Percentiles rank a stretch among this genome's conserved stretches.
Conservation (phyloP, 768 basidiomycete species). For the Pleurotus citrinopileatus region DNA sequence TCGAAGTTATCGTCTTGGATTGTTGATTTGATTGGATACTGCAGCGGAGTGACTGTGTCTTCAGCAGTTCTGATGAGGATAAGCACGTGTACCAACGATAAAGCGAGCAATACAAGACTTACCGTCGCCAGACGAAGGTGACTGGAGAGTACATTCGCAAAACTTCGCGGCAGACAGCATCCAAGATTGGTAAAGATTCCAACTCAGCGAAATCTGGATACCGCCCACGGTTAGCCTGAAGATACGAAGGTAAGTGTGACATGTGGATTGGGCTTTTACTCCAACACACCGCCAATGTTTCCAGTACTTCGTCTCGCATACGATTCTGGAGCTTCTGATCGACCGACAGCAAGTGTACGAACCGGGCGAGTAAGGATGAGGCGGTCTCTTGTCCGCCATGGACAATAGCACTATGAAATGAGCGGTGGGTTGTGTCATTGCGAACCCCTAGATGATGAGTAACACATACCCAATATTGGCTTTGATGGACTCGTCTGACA, state of each 20-base stretch:
- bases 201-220: slow-evolving; percentile 36
- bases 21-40: slow-evolving; percentile 23
- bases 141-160: slow-evolving; percentile 26
- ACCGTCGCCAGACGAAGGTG: slow-evolving; percentile 29
- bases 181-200: slow-evolving; percentile 30
- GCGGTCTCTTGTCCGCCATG: slow-evolving; percentile 35
- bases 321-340: slow-evolving; percentile 26
- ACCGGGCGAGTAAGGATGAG: slow-evolving; percentile 24
- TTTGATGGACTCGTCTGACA: slow-evolving; percentile 25
- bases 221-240: slow-evolving; percentile 19
- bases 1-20: slow-evolving; percentile 22
- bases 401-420: slow-evolving; percentile 24
- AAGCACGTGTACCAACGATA: neutral
- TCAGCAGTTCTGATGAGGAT: slow-evolving; percentile 24
- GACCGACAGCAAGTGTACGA: slow-evolving; percentile 23
- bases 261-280: neutral
- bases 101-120: slow-evolving; percentile 12
- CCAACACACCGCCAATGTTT: slow-evolving; percentile 14
- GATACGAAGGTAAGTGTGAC: neutral
- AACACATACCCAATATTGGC: slow-evolving; percentile 26
- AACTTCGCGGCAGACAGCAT: slow-evolving; percentile 36
- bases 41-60: slow-evolving; percentile 32
- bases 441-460: neutral
- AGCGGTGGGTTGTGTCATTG: neutral
- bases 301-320: slow-evolving; percentile 23